Percentiles rank a stretch among this genome's conserved stretches.
These are phyloP conservation scores for Trypanosoma scelopori DNA, from an alignment of 208 protist genomes.

Conservation along the genomic window DNA sequence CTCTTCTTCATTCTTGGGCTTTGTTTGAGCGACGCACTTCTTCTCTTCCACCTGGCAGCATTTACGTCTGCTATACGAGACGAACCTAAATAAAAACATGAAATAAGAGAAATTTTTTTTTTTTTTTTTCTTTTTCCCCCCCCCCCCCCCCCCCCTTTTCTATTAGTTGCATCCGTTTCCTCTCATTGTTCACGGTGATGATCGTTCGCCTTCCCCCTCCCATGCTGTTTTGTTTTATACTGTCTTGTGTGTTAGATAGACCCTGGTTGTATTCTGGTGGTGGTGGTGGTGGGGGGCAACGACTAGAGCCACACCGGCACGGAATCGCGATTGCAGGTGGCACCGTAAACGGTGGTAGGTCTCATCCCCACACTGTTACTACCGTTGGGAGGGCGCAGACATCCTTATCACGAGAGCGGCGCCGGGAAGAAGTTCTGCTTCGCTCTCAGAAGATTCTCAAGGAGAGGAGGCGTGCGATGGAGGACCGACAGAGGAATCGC, in stretches of 20 bases:
- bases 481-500: constrained; percentile 7
- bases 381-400: neutral
- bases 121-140: neutral
- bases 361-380: neutral
- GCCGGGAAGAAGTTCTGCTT: constrained; percentile 1
- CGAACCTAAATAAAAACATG: too few species aligned
- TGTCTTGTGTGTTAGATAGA: constrained; percentile 1
- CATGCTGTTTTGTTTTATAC: constrained; percentile 3
- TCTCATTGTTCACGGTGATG: neutral
- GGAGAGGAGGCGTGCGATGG: neutral
- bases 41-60: constrained; percentile 2
- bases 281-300: too few species aligned
- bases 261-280: too few species aligned
- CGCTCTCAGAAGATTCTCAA: constrained; percentile 13
- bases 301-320: neutral
- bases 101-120: too few species aligned
- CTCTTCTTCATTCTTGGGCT: constrained; percentile 4
- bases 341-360: neutral
- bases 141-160: constrained; percentile 2
- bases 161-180: neutral
- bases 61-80: too few species aligned
- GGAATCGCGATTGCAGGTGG: neutral
- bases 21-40: neutral
- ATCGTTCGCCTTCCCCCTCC: neutral
- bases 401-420: neutral